Base-by-base conservation (phyloP, 2,329 filamentous ascomycete species). In the Monosporascus sp. region DNA sequence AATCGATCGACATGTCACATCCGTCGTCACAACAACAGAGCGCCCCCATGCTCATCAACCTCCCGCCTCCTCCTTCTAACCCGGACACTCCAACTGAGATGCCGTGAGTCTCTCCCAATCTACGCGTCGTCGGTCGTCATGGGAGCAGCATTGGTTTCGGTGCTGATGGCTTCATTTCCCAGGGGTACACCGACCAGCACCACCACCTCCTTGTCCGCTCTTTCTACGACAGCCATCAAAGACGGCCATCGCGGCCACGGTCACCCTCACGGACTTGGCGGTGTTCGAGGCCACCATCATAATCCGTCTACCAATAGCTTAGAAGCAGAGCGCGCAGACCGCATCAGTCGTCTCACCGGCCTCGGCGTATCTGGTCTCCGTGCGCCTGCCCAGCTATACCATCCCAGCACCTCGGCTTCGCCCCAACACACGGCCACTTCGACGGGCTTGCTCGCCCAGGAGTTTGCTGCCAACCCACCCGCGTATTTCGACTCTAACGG, bases 171-270 rank as follows among this genome's bases (percentile, higher is more conserved):
- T 60, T 51, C 58, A 27, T 59, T n/a, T 47, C 43, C 49, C 38
- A 96, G 90, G 59, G 92, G 93, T 65, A 97, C 93, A 3, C 93
- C 93, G 3, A 97, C 94, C 60, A 96, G 90, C 60, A 88, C 89
- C 41, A 95, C 90, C 3, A 97, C 92, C 14, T 95, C 91, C 49
- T 86, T 97, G 65, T 96, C 90, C 25, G 87, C 91, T 41, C 81
- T 97, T 47, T 96, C 90, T 17, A 97, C 93, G 18, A 94, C 90
- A 14, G 93, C 93, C 49, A 96, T 96, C 78, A 96, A 97, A 72
- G 93, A 97, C 68, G 93, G 93, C 62, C 90, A 97, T 66, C 89
- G 90, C 55, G 93, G 93, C 58, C 84, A 91, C 66, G 79, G 87
- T 27, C 82, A 84, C 31, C 31, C 31, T 27, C 79, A 81, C 54